Evolutionary conservation across 495 filamentous ascomycete genomes (phyloP), one percentile per base, ranked within the genome.

Genomic region (Tuber calosporum): DNA sequence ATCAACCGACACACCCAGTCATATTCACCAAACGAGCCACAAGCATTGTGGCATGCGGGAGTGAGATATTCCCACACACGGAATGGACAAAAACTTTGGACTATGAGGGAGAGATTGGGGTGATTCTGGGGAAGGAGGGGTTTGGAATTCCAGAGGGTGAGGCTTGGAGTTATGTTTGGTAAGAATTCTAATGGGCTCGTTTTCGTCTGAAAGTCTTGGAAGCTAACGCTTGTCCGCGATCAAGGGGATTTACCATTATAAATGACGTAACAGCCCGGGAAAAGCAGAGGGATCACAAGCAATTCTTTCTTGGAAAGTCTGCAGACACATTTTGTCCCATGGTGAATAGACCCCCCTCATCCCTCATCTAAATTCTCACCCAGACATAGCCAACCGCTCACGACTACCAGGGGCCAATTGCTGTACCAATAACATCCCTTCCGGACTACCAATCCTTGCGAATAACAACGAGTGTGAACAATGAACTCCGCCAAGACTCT

Each of bases 241-340:
- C 15, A 7, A 76, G 75, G 75, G 86, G 86, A 0, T 88, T 86
- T 75, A 87, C 86, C 0, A 87, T 88, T 70, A 84, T 88, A 68
- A 88, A 89, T 75, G 86, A 88, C 73, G 77, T 88, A 73, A 87
- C 86, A 66, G 87, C 86, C 1, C 82, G 87, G 13, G 86, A 88
- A 73, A 82, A 83, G 30, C 87, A 89, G 74, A 79, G 86, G 69
- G 87, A 87, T 70, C 87, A 88, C 66, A 87, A 87, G 74, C 87
- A 88, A 75, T 88, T 87, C 77, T 88, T 85, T 71, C 84, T 88
- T 66, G 86, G 87, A 19, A 87, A 88, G 77, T 86, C 85, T 0
- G 79, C 84, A 2, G 87, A 88, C 78, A 87, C 86, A 2, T 88
- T 85, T 75, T 88, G 87, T 70, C 87, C 86, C 4, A 87, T 88